Conservation (phyloP, 2,329 filamentous ascomycete genomes). For the Myriangium duriaei region DNA sequence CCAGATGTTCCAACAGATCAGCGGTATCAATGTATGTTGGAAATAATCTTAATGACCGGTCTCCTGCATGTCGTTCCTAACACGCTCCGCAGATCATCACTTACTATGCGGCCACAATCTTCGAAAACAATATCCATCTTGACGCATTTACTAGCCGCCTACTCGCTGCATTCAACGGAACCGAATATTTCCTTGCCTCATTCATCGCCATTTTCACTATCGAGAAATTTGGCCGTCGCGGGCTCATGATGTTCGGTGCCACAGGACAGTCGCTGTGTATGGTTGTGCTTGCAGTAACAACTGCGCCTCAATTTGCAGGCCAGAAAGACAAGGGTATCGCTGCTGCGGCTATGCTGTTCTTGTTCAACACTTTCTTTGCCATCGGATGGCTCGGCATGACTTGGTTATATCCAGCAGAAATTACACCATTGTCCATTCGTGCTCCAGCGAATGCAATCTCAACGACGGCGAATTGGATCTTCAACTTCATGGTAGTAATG, state of each 20-base stretch:
- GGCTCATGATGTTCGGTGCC: slow-evolving; percentile 60
- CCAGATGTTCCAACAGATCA: slow-evolving; percentile 25
- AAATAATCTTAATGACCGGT: slow-evolving; percentile 3
- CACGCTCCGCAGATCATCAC: slow-evolving; percentile 14
- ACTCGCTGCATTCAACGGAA: slow-evolving; percentile 42
- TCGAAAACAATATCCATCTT: slow-evolving; percentile 40
- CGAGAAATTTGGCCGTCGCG: slow-evolving; percentile 43
- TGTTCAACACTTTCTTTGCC: slow-evolving; percentile 43
- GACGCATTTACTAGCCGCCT: slow-evolving; percentile 34
- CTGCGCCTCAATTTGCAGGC: not conserved
- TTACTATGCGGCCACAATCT: slow-evolving; percentile 37
- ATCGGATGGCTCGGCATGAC: slow-evolving; percentile 40
- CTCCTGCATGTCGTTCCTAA: too few relatives aligned
- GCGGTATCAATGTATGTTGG: slow-evolving; percentile 12
- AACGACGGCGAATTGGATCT: slow-evolving; percentile 41
- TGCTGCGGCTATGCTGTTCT: slow-evolving; percentile 27
- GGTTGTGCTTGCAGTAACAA: slow-evolving; percentile 19
- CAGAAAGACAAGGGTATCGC: slow-evolving; percentile 11
- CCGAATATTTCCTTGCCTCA: slow-evolving; percentile 40
- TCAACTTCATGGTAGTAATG: slow-evolving; percentile 39
- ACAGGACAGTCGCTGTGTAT: slow-evolving; percentile 31
- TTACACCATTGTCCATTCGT: slow-evolving; percentile 15
- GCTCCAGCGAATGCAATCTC: slow-evolving; percentile 19
- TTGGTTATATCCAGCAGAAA: slow-evolving; percentile 16
- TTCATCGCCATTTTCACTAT: slow-evolving; percentile 39